Evolutionary conservation across 2,329 filamentous ascomycete genomes (phyloP).

Genomic region (Paradendryphiella salina): DNA sequence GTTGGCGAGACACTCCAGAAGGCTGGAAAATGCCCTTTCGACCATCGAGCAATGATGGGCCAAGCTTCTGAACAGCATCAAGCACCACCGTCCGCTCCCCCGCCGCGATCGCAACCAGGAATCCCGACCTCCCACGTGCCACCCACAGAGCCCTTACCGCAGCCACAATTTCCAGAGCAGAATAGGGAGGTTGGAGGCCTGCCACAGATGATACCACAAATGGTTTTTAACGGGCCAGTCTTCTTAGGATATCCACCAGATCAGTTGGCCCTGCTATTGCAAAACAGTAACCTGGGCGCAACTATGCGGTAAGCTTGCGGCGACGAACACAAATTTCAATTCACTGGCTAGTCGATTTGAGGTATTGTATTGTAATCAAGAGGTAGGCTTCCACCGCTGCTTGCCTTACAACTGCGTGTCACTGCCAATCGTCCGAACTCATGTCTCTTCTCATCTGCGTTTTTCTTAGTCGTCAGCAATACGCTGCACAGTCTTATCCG

Average conservation of each 20-base stretch:
- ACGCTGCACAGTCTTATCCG: not conserved
- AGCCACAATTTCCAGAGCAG: constrained; percentile 10
- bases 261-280: constrained; percentile 41
- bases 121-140: constrained; percentile 18
- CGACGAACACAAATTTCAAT: constrained; percentile 8
- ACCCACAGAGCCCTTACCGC: constrained; percentile 9
- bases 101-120: constrained; percentile 19
- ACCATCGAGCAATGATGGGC: constrained; percentile 36
- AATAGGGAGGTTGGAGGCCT: constrained; percentile 15
- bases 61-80: constrained; percentile 16
- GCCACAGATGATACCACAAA: constrained; percentile 59
- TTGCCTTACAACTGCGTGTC: constrained; percentile 12
- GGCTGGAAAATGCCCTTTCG: constrained; percentile 44
- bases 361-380: constrained; percentile 34
- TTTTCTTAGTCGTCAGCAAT: not conserved
- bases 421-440: constrained; percentile 1
- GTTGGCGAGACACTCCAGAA: constrained; percentile 35
- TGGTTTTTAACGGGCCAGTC: constrained; percentile 90
- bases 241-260: constrained; percentile 77
- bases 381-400: constrained; percentile 29
- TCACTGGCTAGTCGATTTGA: constrained; percentile 18
- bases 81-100: constrained; percentile 9
- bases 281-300: constrained; percentile 45
- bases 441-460: not conserved
- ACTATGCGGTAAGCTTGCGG: constrained; percentile 26